These are phyloP conservation scores for Euphorbia lathyris DNA, from an alignment of 345 rosid species.

Conservation along the genomic window DNA sequence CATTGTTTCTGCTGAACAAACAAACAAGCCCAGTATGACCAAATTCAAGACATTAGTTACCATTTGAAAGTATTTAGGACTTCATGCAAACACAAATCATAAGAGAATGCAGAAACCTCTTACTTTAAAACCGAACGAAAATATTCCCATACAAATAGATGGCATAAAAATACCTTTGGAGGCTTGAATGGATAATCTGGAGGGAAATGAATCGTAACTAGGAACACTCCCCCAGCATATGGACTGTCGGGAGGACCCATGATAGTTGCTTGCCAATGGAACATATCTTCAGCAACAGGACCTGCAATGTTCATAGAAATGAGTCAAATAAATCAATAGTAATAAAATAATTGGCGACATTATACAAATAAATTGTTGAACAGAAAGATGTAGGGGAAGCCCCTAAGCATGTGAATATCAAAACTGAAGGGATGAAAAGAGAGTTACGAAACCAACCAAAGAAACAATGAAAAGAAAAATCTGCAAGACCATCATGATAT, in stretches of 20 bases:
- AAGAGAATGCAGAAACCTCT: background rate
- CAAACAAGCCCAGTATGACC: background rate
- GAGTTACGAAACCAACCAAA: background rate
- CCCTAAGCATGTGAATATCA: background rate
- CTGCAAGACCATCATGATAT: background rate
- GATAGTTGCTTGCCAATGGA: slow-evolving; percentile 35
- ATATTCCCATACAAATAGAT: background rate
- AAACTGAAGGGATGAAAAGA: background rate
- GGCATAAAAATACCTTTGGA: slow-evolving; percentile 20
- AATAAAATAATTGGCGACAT: background rate
- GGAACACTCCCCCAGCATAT: slow-evolving; percentile 33
- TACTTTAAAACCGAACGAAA: background rate
- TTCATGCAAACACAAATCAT: background rate
- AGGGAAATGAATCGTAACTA: slow-evolving; percentile 33
- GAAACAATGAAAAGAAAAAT: background rate
- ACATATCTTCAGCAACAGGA: slow-evolving; percentile 36
- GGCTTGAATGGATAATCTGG: slow-evolving; percentile 36
- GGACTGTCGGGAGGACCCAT: slow-evolving; percentile 38
- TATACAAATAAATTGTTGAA: background rate
- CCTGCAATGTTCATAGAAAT: slow-evolving; percentile 16
- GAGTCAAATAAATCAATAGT: background rate
- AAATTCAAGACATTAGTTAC: background rate
- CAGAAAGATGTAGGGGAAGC: background rate
- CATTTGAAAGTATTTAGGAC: background rate
- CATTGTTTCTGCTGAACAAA: background rate